Conservation (phyloP, 495 filamentous ascomycete genomes). For the Xylaria flabelliformis region DNA sequence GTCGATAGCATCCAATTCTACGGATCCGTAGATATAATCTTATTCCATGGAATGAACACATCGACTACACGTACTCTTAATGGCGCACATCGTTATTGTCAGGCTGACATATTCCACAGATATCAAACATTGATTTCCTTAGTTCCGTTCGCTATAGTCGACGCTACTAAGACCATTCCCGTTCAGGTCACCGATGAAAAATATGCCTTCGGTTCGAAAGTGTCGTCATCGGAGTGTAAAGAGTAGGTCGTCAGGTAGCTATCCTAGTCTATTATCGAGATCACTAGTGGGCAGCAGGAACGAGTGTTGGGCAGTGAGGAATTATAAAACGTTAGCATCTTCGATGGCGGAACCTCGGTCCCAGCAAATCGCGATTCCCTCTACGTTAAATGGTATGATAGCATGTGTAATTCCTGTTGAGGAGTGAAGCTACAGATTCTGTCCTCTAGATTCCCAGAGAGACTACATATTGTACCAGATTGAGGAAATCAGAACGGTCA, state of each 20-base stretch:
- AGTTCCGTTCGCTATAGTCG: background rate
- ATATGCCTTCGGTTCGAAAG: background rate
- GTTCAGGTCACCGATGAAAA: background rate
- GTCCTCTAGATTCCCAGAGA: background rate
- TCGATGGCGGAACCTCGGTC: background rate
- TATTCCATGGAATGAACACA: background rate
- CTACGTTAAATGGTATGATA: background rate
- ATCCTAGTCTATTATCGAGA: background rate
- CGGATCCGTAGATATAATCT: too few relatives aligned
- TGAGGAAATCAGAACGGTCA: too few relatives aligned
- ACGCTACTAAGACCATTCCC: background rate
- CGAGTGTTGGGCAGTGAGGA: background rate
- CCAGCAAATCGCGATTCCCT: slow-evolving; percentile 3
- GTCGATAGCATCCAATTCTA: background rate
- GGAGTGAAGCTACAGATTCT: background rate
- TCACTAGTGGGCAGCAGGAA: background rate
- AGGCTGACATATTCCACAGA: background rate
- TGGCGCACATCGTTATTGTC: background rate
- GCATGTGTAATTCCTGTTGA: background rate
- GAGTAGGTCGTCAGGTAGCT: background rate
- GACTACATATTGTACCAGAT: background rate
- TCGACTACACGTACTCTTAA: background rate
- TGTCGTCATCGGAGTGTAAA: background rate
- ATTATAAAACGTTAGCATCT: background rate
- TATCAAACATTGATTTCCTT: background rate